These are phyloP conservation scores for Astrephomene gubernaculifera DNA, from an alignment of 139 green algal genomes.

Conservation along the genomic window DNA sequence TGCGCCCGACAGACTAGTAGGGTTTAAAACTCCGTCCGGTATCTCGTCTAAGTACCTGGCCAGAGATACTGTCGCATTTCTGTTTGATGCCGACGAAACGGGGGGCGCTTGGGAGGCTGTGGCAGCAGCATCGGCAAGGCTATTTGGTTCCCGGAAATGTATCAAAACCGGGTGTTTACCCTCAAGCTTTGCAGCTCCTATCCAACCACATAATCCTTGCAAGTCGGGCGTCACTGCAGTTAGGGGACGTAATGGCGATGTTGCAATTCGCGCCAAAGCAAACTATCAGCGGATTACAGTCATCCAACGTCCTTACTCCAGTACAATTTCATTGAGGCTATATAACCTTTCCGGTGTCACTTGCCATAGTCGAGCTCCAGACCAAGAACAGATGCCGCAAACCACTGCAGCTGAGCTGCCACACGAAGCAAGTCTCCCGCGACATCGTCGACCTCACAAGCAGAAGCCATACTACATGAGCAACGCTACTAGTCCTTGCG, in stretches of 20 bases:
- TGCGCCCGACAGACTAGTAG: no score
- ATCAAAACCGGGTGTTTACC: neutral
- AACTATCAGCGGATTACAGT: neutral
- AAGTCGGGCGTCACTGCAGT: slow-evolving; percentile 31
- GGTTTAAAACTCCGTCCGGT: neutral
- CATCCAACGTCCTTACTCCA: neutral
- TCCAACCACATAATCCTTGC: neutral
- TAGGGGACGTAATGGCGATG: neutral
- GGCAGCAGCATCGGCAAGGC: neutral
- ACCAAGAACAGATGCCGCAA: slow-evolving; percentile 4
- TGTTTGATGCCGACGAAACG: no score
- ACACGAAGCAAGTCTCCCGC: neutral
- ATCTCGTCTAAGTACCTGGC: slow-evolving; percentile 10
- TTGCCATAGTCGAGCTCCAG: slow-evolving; percentile 32
- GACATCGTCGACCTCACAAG: neutral
- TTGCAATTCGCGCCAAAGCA: neutral
- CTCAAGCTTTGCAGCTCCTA: neutral
- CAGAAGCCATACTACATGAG: neutral
- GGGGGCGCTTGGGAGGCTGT: no score
- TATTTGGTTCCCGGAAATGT: neutral
- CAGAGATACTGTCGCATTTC: slow-evolving; percentile 5
- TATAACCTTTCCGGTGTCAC: neutral
- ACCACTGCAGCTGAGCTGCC: slow-evolving; percentile 1
- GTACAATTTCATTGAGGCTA: neutral
- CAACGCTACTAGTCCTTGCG: no score